These are phyloP conservation scores for Trametes versicolor DNA, from an alignment of 1,284 basidiomycete species.

Conservation along the genomic window DNA sequence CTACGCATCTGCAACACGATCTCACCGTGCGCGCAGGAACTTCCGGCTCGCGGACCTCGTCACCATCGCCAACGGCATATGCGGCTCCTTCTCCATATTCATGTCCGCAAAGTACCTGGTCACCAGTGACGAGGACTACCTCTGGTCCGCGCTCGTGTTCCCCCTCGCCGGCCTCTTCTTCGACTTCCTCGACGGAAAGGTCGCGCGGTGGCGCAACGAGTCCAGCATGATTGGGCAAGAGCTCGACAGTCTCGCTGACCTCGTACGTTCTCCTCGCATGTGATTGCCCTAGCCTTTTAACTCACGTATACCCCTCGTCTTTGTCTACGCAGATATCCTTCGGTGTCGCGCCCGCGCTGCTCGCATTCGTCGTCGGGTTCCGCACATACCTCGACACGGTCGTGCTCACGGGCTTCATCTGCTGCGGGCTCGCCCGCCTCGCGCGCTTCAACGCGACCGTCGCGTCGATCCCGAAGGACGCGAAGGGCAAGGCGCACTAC, in stretches of 20 bases:
- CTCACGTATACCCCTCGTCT: conserved; percentile 1
- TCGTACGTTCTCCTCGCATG: conserved; percentile 62
- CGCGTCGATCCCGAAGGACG: conserved; percentile 92
- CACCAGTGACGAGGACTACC: conserved; percentile 81
- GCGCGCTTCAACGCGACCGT: conserved; percentile 99
- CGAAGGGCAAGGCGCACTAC: conserved; percentile 89
- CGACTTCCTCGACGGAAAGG: conserved; percentile 98
- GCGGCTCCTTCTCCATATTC: conserved; percentile 96
- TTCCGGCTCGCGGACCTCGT: conserved; percentile 98
- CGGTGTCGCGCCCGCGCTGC: conserved; percentile 93
- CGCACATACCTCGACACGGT: conserved; percentile 91
- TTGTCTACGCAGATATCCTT: conserved; percentile 82
- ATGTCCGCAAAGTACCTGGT: conserved; percentile 91
- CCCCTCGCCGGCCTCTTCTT: conserved; percentile 98
- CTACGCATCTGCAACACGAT: not conserved
- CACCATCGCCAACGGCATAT: conserved; percentile 99
- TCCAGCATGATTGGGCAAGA: conserved; percentile 99
- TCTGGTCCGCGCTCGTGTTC: conserved; percentile 89
- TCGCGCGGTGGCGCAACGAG: conserved; percentile 96
- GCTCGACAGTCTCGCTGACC: conserved; percentile 95
- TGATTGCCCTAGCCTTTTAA: conserved; percentile 24
- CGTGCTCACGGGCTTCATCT: conserved; percentile 90
- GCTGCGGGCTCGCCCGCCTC: conserved; percentile 94
- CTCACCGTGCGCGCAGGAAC: conserved; percentile 68
- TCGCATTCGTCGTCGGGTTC: conserved; percentile 93